Base-by-base conservation (phyloP, 257 asterid genomes). In the Forsythia suspensa region DNA sequence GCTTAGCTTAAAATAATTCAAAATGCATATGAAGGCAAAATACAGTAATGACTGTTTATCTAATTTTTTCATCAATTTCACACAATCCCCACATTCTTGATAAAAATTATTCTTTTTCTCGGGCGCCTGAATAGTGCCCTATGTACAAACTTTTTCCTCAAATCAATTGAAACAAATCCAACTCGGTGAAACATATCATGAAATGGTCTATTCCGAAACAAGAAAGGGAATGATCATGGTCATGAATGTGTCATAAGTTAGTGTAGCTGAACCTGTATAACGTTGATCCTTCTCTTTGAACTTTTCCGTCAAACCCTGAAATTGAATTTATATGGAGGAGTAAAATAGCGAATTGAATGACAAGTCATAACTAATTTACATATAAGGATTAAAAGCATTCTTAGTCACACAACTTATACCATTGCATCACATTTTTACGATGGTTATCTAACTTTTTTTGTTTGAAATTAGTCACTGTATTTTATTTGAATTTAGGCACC, bases 301-400 rank as follows among this genome's bases (percentile, higher is more conserved):
- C 73, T 92, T 92, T 65, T 94, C 98, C 0, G 98, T 92, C 88
- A 94, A 80, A 51, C 98, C 98, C 98, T 94, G 90, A 72, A 78
- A 76, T 76, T 6, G 66, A 66, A 84, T 70, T 42, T 39, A 48
- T 15, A 16, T 29, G 63, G 18, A 3, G 29, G 4, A 46, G 1
- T 29, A 29, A 29, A 12, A 46, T 46, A 3, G 18, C 3, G 55
- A 46, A 46, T 11, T 46, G 55, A 46, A 11, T 46, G 55, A 46
- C 16, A 46, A 46, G 5, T 12, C 55, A 43, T 43, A 43, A 41
- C 51, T 43, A 43, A 43, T 9, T 43, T 43, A 43, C 51, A 43
- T 43, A 9, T 43, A 43, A 13, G 12, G 15, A 43, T 43, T 41
- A 41, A 41, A 41, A 41, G 7, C 44, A 41, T 6, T 41, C 44